Conservation (phyloP, 2,329 filamentous ascomycete species). For the Claviceps digitariae region DNA sequence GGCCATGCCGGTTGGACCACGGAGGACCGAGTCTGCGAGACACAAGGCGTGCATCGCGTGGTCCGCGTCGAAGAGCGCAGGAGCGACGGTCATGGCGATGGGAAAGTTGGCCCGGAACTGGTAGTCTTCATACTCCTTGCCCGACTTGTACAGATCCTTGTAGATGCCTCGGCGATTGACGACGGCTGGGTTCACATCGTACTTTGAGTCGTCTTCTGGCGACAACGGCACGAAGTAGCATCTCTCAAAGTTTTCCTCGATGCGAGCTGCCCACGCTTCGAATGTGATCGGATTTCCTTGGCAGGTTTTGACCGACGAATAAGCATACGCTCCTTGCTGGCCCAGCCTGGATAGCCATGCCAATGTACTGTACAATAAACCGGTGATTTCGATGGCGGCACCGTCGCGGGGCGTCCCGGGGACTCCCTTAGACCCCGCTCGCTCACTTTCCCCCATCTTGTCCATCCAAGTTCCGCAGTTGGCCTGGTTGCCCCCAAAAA, state of each 20-base stretch:
- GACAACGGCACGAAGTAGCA: constrained; percentile 76
- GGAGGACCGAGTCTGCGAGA: constrained; percentile 64
- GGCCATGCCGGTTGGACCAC: constrained; percentile 86
- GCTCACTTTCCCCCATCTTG: constrained; percentile 98
- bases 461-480: constrained; percentile 99
- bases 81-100: constrained; percentile 89
- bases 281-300: constrained; percentile 53
- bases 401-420: constrained; percentile 96
- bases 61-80: constrained; percentile 65
- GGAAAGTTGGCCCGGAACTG: constrained; percentile 90
- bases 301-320: constrained; percentile 56
- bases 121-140: constrained; percentile 95
- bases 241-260: constrained; percentile 79
- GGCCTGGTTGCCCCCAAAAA: constrained; percentile 84
- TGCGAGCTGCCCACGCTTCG: constrained; percentile 61
- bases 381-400: constrained; percentile 88
- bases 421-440: constrained; percentile 80
- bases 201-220: constrained; percentile 54
- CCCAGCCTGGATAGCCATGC: constrained; percentile 62
- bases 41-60: constrained; percentile 72
- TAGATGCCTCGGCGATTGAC: constrained; percentile 92
- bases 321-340: constrained; percentile 55
- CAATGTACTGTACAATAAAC: constrained; percentile 80
- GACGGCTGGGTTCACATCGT: constrained; percentile 67
- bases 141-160: constrained; percentile 89